Conservation (phyloP, 257 asterid species). For the Nicotiana benthamiana region DNA sequence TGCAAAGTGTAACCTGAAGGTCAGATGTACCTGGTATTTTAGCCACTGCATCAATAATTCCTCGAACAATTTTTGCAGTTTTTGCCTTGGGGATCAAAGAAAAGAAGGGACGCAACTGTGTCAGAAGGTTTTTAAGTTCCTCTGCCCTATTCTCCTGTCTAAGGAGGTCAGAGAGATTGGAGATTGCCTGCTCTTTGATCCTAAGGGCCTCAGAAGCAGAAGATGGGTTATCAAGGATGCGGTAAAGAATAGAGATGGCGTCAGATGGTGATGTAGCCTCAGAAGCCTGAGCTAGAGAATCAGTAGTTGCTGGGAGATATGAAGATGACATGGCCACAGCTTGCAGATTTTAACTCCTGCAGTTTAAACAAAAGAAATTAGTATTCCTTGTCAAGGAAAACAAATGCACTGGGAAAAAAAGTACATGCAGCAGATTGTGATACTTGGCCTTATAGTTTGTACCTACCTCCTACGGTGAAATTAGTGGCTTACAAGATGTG, state of each 20-base stretch:
- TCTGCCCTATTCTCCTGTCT: constrained; percentile 31
- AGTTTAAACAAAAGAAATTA: not conserved
- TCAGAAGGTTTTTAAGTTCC: constrained; percentile 25
- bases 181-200: constrained; percentile 37
- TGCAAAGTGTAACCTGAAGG: constrained; percentile 39
- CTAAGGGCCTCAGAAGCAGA: constrained; percentile 36
- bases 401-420: no score
- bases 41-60: constrained; percentile 31
- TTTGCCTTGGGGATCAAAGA: constrained; percentile 42
- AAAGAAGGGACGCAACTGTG: constrained; percentile 31
- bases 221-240: constrained; percentile 31
- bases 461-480: not conserved
- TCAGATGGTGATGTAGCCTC: constrained; percentile 31
- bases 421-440: not conserved
- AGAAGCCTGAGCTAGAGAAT: constrained; percentile 34
- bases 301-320: constrained; percentile 30
- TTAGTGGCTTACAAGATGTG: not conserved
- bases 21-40: constrained; percentile 39
- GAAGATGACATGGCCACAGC: constrained; percentile 28
- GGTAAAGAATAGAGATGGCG: constrained; percentile 27
- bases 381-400: not conserved
- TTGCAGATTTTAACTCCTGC: constrained; percentile 14
- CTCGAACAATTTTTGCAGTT: constrained; percentile 38
- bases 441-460: not conserved
- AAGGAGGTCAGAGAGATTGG: constrained; percentile 39